Evolutionary conservation across 2,329 filamentous ascomycete genomes (phyloP).

Genomic region (Talaromyces sp.): DNA sequence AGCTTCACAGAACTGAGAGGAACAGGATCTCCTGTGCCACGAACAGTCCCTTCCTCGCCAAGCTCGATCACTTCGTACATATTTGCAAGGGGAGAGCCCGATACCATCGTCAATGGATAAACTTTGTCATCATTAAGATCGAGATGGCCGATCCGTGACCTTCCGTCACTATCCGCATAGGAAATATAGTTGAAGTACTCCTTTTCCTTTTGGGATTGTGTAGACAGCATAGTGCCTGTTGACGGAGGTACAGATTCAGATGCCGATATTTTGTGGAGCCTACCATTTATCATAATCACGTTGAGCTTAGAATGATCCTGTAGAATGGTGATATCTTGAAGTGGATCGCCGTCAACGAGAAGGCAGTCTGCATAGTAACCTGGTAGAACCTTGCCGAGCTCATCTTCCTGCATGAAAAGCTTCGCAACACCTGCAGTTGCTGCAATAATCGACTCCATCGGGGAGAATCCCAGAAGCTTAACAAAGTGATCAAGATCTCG

Average conservation of each 20-base stretch:
- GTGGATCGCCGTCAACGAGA: slow-evolving; percentile 44
- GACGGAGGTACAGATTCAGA: background rate
- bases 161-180: background rate
- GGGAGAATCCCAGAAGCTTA: slow-evolving; percentile 42
- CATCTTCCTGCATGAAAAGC: slow-evolving; percentile 34
- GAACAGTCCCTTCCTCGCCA: slow-evolving; percentile 33
- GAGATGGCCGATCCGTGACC: slow-evolving; percentile 32
- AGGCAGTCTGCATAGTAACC: slow-evolving; percentile 44
- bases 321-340: slow-evolving; percentile 39
- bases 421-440: slow-evolving; percentile 39
- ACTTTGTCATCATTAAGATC: background rate
- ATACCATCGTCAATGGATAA: background rate
- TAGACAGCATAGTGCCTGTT: background rate
- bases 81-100: slow-evolving; percentile 28
- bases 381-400: slow-evolving; percentile 38
- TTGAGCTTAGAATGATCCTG: slow-evolving; percentile 43
- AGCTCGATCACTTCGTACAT: slow-evolving; percentile 52
- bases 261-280: slow-evolving; percentile 38
- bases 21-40: slow-evolving; percentile 16
- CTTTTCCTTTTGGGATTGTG: background rate
- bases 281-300: slow-evolving; percentile 46
- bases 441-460: slow-evolving; percentile 42
- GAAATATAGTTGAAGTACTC: slow-evolving; percentile 1
- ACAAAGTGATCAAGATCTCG: slow-evolving; percentile 46
- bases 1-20: slow-evolving; percentile 36